Evolutionary conservation across 2,329 filamentous ascomycete genomes (phyloP).

Genomic region (Penicillium carneum): DNA sequence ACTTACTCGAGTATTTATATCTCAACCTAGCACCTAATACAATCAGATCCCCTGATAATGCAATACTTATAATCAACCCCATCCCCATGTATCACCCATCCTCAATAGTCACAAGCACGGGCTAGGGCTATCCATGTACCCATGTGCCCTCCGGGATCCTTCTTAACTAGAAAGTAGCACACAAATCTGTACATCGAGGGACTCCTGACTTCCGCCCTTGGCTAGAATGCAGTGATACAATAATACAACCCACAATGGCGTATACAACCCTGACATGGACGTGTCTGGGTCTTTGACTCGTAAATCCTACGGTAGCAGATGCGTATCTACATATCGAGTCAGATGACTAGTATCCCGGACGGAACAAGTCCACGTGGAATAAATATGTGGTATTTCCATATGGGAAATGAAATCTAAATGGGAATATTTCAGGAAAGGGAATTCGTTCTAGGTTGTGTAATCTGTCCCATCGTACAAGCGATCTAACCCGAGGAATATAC

Average conservation of each 20-base stretch:
- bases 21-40: background rate
- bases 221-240: constrained; percentile 6
- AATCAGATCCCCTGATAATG: background rate
- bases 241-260: background rate
- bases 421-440: background rate
- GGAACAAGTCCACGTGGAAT: background rate
- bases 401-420: background rate
- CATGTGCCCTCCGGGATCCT: background rate
- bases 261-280: constrained; percentile 5
- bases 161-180: constrained; percentile 1
- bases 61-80: background rate
- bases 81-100: background rate
- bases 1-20: background rate
- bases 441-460: constrained; percentile 4
- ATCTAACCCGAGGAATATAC: constrained; percentile 3
- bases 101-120: background rate
- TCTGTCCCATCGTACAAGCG: constrained; percentile 2
- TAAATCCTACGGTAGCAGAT: constrained; percentile 2
- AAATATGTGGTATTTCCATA: background rate
- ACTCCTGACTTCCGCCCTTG: background rate
- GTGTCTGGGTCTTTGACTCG: background rate
- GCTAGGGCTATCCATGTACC: background rate
- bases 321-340: background rate
- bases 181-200: background rate
- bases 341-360: background rate